Conservation (phyloP, 1,139 yeast species). For the Protomyces inouyei region DNA sequence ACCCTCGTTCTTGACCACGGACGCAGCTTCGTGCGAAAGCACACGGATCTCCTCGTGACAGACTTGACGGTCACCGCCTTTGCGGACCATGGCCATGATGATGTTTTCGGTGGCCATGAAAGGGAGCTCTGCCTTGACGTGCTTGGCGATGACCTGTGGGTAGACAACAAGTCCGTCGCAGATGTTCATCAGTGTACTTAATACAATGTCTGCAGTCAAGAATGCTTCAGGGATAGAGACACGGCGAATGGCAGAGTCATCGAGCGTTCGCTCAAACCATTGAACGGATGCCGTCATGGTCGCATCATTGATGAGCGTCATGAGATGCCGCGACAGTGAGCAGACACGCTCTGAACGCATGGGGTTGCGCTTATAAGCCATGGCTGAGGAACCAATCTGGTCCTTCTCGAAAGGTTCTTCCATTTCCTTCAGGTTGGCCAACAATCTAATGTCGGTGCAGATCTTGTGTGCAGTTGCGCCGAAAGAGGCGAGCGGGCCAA, state of each 20-base stretch:
- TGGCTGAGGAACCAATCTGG: slow-evolving; percentile 96
- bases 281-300: slow-evolving; percentile 96
- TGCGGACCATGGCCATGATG: slow-evolving; percentile 99
- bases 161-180: slow-evolving; percentile 94
- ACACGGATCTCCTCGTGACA: slow-evolving; percentile 98
- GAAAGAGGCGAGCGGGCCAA: slow-evolving; percentile 87
- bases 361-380: slow-evolving; percentile 99
- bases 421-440: slow-evolving; percentile 93
- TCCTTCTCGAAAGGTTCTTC: slow-evolving; percentile 98
- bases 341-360: slow-evolving; percentile 99
- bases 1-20: slow-evolving; percentile 96
- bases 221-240: slow-evolving; percentile 95
- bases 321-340: slow-evolving; percentile 91
- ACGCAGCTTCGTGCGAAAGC: slow-evolving; percentile 93
- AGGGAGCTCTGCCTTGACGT: slow-evolving; percentile 90
- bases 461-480: slow-evolving; percentile 97
- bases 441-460: slow-evolving; percentile 92
- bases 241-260: slow-evolving; percentile 97
- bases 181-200: slow-evolving; percentile 84
- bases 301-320: slow-evolving; percentile 85
- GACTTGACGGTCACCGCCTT: slow-evolving; percentile 90
- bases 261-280: slow-evolving; percentile 99
- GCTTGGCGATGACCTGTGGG: slow-evolving; percentile 96
- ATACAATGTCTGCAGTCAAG: slow-evolving; percentile 87
- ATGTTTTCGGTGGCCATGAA: slow-evolving; percentile 99